A percentile compares a stretch with the other conserved stretches of the same genome.
phyloP scores from a whole-genome alignment of 2,329 filamentous ascomycete species.

The Penicillium glabrum region DNA sequence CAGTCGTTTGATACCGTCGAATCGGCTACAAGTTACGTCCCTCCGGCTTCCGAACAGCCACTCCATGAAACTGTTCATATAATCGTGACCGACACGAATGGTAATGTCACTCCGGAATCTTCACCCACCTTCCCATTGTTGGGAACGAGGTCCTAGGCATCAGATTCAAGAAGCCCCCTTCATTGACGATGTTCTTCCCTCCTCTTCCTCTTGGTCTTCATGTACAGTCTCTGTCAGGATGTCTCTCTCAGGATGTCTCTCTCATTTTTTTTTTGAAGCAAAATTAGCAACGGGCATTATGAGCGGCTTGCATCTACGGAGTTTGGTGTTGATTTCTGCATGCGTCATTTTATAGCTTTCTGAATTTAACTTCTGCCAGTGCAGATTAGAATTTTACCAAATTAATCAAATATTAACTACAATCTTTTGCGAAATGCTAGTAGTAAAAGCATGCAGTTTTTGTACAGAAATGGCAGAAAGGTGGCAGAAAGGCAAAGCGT shows the following conservation, averaged over 20 bases:
- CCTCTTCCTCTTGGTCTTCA: too few relatives aligned
- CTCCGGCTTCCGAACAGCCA: constrained; percentile 14
- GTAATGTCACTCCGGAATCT: neutral
- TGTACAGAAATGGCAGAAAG: too few relatives aligned
- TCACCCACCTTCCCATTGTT: neutral
- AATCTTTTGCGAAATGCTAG: neutral
- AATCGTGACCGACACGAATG: constrained; percentile 27
- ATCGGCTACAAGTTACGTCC: constrained; percentile 31
- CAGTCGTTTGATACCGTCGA: constrained; percentile 41
- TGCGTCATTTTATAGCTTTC: neutral
- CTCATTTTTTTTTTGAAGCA: neutral
- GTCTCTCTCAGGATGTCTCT: neutral
- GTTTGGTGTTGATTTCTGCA: neutral
- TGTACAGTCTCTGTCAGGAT: neutral
- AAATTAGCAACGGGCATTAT: constrained; percentile 3
- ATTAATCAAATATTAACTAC: neutral
- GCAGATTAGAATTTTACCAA: neutral
- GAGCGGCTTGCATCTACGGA: constrained; percentile 3
- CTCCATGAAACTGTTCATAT: constrained; percentile 30
- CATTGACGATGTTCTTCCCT: neutral
- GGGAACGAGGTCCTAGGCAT: neutral
- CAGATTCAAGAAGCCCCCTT: neutral
- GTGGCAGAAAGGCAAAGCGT: neutral
- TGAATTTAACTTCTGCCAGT: neutral
- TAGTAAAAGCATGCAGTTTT: neutral